Base-by-base conservation (phyloP, 768 basidiomycete species). In the Agaricus subrufescens region DNA sequence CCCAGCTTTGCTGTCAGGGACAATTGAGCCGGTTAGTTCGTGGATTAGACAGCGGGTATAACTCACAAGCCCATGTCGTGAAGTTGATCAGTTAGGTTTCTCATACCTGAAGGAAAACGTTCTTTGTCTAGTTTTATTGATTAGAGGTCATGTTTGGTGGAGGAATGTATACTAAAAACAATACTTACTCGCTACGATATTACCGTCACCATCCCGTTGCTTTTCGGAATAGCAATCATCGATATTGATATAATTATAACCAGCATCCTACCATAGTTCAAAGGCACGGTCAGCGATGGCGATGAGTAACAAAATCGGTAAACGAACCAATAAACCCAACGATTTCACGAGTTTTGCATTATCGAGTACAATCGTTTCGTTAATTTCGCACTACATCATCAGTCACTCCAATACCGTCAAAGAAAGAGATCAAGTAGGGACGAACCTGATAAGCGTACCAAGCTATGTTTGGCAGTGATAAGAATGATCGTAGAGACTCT, bases 191-290 rank as follows among this genome's bases (percentile, higher is more conserved):
- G 78, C 82, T 49, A 83, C 73, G 23, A 86, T 79, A 59, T 82
- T 72, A 1, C 85, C 85, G 6, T 62, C 58, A 4, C 70, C 60
- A 55, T 67, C 81, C 42, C 85, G 74, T 46, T 80, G 64, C 61
- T 78, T 85, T 67, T 82, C 78, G 2, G 84, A 78, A 61, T 83
- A 86, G 59, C 85, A 86, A 56, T 86, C 85, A 56, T 86, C 85
- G 19, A 86, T 63, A 56, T 83, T 85, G 56, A 86, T 69, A 60
- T 81, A 73, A 53, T 74, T 69, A 62, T 86, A 86, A 2, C 85
- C 85, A 29, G 72, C 74, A 52, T 79, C 80, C 82, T 84, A 47
- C 10, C 42, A 11, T 27, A 84, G 8, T 19, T 14, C 27, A 11
- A 11, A 34, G 11, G 34, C 7, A 34, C 11, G 11, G 34, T 34